Percentiles rank a stretch among this genome's conserved stretches.
phyloP scores from a whole-genome alignment of 2,329 filamentous ascomycete genomes.

The Fusarium brachygibbosum region DNA sequence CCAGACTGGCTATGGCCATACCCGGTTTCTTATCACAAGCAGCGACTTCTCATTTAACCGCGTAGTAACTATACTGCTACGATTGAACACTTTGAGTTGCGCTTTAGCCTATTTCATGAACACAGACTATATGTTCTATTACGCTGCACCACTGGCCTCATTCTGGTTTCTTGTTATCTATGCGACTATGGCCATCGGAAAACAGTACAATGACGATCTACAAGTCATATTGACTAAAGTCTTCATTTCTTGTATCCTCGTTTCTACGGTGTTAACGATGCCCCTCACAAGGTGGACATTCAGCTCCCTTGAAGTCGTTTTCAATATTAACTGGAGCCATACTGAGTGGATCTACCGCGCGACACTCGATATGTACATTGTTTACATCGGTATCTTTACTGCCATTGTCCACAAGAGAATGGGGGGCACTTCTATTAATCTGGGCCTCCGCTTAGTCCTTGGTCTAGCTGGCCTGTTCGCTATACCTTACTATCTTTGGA shows the following conservation, averaged over 20 bases:
- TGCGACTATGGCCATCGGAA: constrained; percentile 61
- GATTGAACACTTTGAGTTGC: constrained; percentile 68
- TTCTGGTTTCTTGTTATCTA: constrained; percentile 74
- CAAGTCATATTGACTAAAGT: constrained; percentile 63
- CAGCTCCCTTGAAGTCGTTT: constrained; percentile 54
- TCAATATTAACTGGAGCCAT: constrained; percentile 62
- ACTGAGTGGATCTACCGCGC: constrained; percentile 63
- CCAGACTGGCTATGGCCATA: constrained; percentile 72
- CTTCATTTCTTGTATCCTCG: constrained; percentile 55
- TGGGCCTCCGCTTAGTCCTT: constrained; percentile 35
- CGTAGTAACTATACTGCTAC: constrained; percentile 64
- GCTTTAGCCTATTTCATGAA: constrained; percentile 67
- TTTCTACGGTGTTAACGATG: constrained; percentile 46
- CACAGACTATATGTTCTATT: constrained; percentile 66
- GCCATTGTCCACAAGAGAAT: constrained; percentile 45
- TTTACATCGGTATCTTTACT: constrained; percentile 67
- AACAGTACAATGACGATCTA: constrained; percentile 58
- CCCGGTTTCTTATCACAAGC: constrained; percentile 67
- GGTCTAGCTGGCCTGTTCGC: constrained; percentile 50
- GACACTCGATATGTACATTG: constrained; percentile 65
- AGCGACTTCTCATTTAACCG: constrained; percentile 68
- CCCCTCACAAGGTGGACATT: constrained; percentile 36
- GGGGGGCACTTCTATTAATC: constrained; percentile 8
- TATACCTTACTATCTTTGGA: background rate
- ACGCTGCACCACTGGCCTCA: constrained; percentile 69